Percentiles rank a stretch among this genome's conserved stretches.
phyloP scores from a whole-genome alignment of 179 eudicot genomes.

The Silene noctiflora region DNA sequence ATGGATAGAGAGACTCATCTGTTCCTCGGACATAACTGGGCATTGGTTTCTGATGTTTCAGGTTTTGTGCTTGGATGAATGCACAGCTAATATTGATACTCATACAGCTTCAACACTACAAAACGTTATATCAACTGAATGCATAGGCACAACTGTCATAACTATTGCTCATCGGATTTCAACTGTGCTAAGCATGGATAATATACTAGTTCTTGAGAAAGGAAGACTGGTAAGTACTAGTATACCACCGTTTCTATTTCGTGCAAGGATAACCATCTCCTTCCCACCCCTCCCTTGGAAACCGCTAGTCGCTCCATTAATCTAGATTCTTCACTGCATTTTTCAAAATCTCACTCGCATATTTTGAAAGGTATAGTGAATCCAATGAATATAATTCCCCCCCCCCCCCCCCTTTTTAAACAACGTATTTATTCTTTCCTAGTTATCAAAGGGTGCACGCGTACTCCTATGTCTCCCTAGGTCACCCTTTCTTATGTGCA shows the following conservation, averaged over 20 bases:
- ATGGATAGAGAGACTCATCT: neutral
- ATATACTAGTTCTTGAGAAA: slow-evolving; percentile 75
- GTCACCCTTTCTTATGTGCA: too few species aligned
- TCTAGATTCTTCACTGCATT: too few species aligned
- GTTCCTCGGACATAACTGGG: neutral
- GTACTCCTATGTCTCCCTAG: too few species aligned
- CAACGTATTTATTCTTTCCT: too few species aligned
- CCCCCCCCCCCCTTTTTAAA: too few species aligned
- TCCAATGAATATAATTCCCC: too few species aligned
- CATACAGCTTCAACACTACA: slow-evolving; percentile 78
- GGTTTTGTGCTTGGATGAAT: slow-evolving; percentile 92
- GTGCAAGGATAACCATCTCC: neutral
- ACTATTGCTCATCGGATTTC: slow-evolving; percentile 98
- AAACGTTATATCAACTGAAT: slow-evolving; percentile 64
- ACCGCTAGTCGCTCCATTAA: too few species aligned
- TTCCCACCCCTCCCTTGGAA: too few species aligned
- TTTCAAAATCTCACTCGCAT: too few species aligned
- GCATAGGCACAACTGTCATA: slow-evolving; percentile 76
- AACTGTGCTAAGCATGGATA: slow-evolving; percentile 79
- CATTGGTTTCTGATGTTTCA: slow-evolving; percentile 28
- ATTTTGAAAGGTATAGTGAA: too few species aligned
- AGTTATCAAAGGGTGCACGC: too few species aligned
- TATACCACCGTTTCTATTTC: neutral
- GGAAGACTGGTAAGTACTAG: slow-evolving; percentile 65
- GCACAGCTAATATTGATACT: slow-evolving; percentile 92